These are phyloP conservation scores for Periconia sp. DNA, from an alignment of 2,329 filamentous ascomycete species.

Conservation along the genomic window DNA sequence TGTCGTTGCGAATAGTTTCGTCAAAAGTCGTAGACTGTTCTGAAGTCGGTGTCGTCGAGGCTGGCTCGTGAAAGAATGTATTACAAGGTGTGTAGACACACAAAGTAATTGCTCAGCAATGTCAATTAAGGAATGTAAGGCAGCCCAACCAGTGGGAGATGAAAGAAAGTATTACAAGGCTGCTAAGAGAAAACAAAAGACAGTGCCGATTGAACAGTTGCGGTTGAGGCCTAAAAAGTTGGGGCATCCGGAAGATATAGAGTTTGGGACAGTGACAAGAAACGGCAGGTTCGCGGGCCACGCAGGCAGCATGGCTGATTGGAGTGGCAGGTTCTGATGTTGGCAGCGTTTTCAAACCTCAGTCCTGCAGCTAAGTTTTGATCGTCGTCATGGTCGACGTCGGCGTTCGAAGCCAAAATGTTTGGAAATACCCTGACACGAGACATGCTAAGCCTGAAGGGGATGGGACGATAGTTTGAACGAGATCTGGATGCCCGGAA, in stretches of 20 bases:
- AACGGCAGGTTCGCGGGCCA: conserved; percentile 33
- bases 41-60: conserved; percentile 55
- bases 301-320: conserved; percentile 43
- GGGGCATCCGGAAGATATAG: conserved; percentile 45
- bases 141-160: conserved; percentile 62
- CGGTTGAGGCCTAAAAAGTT: conserved; percentile 45
- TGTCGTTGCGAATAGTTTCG: conserved; percentile 14
- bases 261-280: conserved; percentile 36
- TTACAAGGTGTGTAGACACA: conserved; percentile 40
- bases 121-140: conserved; percentile 58
- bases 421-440: conserved; percentile 46
- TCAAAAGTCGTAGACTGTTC: conserved; percentile 33
- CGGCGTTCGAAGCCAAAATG: conserved; percentile 40
- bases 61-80: conserved; percentile 47
- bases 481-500: conserved; percentile 34
- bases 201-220: conserved; percentile 46
- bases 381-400: conserved; percentile 41
- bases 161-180: conserved; percentile 55
- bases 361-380: conserved; percentile 44
- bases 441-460: conserved; percentile 45
- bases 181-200: conserved; percentile 48
- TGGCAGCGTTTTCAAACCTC: conserved; percentile 51
- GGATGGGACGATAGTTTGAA: conserved; percentile 31
- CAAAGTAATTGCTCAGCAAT: conserved; percentile 51
- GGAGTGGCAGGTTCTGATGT: conserved; percentile 48